Conservation (phyloP, 2,329 filamentous ascomycete genomes). For the Graphilbum ipis-grandicollis region DNA sequence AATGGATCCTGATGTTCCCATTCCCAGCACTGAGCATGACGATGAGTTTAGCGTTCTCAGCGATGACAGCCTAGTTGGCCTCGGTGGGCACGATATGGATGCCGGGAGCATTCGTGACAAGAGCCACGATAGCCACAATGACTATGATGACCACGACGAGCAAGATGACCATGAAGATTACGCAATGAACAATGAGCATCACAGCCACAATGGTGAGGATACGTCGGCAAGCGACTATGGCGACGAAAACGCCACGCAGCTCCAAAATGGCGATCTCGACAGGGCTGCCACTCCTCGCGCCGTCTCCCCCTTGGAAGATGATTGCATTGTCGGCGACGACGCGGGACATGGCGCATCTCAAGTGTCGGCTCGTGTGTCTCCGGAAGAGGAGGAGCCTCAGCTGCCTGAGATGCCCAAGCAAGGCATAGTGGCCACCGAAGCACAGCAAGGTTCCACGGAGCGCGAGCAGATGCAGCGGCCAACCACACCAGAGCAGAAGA, state of each 20-base stretch:
- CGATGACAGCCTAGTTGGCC: constrained; percentile 17
- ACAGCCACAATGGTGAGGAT: constrained; percentile 25
- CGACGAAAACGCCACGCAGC: constrained; percentile 6
- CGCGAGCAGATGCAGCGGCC: constrained; percentile 23
- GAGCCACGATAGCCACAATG: too few species aligned
- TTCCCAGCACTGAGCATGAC: constrained; percentile 58
- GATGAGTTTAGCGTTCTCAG: constrained; percentile 24
- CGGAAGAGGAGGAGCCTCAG: constrained; percentile 8
- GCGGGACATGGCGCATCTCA: too few species aligned
- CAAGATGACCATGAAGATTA: too few species aligned
- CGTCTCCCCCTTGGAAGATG: constrained; percentile 16
- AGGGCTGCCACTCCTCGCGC: constrained; percentile 29
- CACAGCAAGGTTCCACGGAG: too few species aligned
- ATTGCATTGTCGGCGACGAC: too few species aligned
- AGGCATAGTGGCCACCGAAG: too few species aligned
- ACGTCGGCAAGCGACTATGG: background rate
- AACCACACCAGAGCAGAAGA: constrained; percentile 31
- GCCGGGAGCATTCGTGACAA: too few species aligned
- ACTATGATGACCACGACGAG: too few species aligned
- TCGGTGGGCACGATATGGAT: background rate
- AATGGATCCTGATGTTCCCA: constrained; percentile 75
- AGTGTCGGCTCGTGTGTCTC: too few species aligned
- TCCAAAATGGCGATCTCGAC: constrained; percentile 13
- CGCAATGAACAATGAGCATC: constrained; percentile 18
- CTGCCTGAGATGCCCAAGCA: constrained; percentile 20